phyloP scores from a whole-genome alignment of 768 basidiomycete genomes.

The Leucosporidium creatinivorum region DNA sequence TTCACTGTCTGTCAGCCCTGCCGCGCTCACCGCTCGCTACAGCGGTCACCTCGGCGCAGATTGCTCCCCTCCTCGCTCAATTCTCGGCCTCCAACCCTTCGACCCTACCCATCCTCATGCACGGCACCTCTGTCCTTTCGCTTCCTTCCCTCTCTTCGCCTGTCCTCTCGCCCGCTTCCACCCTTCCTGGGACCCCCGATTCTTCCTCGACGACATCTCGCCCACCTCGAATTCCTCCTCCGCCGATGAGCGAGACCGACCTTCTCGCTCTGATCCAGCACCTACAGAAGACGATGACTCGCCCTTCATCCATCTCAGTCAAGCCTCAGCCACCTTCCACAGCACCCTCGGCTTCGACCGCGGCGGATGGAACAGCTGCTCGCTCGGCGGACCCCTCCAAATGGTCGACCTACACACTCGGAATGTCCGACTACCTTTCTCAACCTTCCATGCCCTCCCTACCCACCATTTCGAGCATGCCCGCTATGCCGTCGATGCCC shows the following conservation, averaged over 20 bases:
- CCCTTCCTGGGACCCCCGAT: too few species aligned
- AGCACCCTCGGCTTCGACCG: not conserved
- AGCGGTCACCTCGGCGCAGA: not conserved
- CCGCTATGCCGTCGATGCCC: not conserved
- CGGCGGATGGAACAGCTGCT: not conserved
- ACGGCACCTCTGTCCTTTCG: slow-evolving; percentile 1
- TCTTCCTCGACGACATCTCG: not conserved
- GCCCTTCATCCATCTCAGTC: not conserved
- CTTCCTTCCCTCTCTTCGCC: not conserved
- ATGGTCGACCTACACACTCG: not conserved
- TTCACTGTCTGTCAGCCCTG: not conserved
- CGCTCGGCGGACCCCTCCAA: not conserved
- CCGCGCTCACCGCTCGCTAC: slow-evolving; percentile 2
- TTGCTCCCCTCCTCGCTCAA: slow-evolving; percentile 19
- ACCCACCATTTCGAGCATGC: not conserved
- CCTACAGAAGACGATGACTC: not conserved
- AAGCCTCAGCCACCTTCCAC: not conserved
- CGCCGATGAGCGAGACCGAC: slow-evolving; percentile 4
- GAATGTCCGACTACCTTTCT: not conserved
- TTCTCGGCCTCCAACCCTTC: slow-evolving; percentile 21
- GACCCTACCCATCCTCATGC: slow-evolving; percentile 11
- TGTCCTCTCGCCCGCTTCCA: too few species aligned
- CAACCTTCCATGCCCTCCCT: not conserved
- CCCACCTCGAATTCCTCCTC: not conserved
- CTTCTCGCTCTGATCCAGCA: slow-evolving; percentile 15